Evolutionary conservation across 1,139 yeast species (phyloP).

Genomic region (Yamadazyma triangularis): DNA sequence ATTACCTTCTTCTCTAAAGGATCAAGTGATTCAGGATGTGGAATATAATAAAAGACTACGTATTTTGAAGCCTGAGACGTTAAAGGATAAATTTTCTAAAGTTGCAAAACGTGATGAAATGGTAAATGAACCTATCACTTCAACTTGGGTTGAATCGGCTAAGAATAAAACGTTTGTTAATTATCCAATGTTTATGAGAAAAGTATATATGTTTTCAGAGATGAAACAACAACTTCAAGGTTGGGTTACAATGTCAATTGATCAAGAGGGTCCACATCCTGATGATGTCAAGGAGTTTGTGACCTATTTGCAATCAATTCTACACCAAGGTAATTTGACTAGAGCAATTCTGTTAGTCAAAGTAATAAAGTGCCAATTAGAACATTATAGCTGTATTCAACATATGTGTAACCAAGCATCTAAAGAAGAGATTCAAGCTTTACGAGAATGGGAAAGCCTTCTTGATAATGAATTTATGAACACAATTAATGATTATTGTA

Average conservation of each 20-base stretch:
- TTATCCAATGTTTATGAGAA: slow-evolving; percentile 34
- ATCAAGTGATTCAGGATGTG: slow-evolving; percentile 39
- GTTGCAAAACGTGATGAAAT: slow-evolving; percentile 15
- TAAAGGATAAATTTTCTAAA: slow-evolving; percentile 27
- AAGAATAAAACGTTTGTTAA: slow-evolving; percentile 9
- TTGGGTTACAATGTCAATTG: slow-evolving; percentile 48
- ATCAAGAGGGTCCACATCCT: slow-evolving; percentile 52
- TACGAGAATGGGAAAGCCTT: slow-evolving; percentile 16
- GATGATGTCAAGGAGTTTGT: slow-evolving; percentile 48
- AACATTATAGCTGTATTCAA: no score
- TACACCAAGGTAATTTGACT: slow-evolving; percentile 15
- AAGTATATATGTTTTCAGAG: slow-evolving; percentile 23
- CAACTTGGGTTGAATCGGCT: slow-evolving; percentile 20
- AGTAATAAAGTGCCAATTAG: slow-evolving; percentile 13
- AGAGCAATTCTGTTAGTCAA: slow-evolving; percentile 20
- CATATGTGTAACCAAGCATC: no score
- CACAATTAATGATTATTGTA: slow-evolving; percentile 1
- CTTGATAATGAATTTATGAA: not conserved
- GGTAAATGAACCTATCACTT: slow-evolving; percentile 17
- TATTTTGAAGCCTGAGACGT: slow-evolving; percentile 23
- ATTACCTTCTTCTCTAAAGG: slow-evolving; percentile 40
- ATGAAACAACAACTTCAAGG: slow-evolving; percentile 31
- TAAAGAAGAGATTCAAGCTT: no score
- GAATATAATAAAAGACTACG: slow-evolving; percentile 24
- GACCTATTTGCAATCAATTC: slow-evolving; percentile 18